A percentile compares a stretch with the other conserved stretches of the same genome.
phyloP scores from a whole-genome alignment of 768 basidiomycete species.

The Trametes cubensis region DNA sequence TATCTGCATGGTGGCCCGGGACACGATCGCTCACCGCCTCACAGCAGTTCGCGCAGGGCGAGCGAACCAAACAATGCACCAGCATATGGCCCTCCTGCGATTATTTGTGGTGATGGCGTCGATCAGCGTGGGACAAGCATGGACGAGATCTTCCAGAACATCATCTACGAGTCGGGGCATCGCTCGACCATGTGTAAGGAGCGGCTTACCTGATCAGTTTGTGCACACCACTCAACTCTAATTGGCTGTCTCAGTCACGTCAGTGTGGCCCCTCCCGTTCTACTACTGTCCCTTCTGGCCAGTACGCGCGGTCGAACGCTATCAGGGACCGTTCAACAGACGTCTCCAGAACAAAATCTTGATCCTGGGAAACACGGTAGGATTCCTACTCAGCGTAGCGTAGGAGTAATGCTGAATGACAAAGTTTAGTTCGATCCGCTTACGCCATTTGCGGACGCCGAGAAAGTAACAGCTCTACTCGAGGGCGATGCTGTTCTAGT shows the following conservation, averaged over 20 bases:
- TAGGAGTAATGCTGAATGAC: neutral
- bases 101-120: constrained; percentile 18
- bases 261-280: constrained; percentile 1
- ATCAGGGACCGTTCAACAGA: constrained; percentile 27
- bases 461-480: constrained; percentile 11
- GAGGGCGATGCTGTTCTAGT: constrained; percentile 19
- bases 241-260: neutral
- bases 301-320: constrained; percentile 25
- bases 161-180: constrained; percentile 6
- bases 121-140: constrained; percentile 7
- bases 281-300: constrained; percentile 20
- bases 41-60: neutral
- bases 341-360: constrained; percentile 22
- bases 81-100: neutral
- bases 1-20: too few species aligned
- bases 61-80: neutral
- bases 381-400: neutral
- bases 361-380: constrained; percentile 23
- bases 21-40: neutral
- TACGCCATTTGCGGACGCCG: constrained; percentile 21
- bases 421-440: constrained; percentile 17
- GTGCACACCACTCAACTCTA: neutral
- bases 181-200: constrained; percentile 11
- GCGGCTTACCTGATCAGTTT: neutral
- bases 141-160: constrained; percentile 9